These are phyloP conservation scores for Oryza glaberrima DNA, from an alignment of 176 grass and related monocot genomes.

Conservation along the genomic window DNA sequence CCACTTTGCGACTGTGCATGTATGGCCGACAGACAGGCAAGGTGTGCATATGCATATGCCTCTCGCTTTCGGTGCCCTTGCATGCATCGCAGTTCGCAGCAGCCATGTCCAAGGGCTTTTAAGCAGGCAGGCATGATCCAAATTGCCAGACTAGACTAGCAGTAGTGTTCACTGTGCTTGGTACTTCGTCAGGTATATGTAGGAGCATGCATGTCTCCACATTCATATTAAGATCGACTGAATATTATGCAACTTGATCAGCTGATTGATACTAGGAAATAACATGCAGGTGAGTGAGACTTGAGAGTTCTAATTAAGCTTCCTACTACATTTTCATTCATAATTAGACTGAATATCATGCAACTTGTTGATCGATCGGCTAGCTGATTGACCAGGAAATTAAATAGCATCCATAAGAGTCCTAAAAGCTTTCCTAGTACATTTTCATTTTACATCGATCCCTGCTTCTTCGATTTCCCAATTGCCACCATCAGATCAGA, in stretches of 20 bases:
- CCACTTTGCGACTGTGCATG: background rate
- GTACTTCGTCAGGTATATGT: background rate
- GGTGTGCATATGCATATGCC: background rate
- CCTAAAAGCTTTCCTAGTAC: too few species aligned
- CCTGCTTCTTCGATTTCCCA: background rate
- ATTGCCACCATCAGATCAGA: background rate
- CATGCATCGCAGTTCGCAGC: constrained; percentile 33
- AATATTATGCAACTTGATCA: background rate
- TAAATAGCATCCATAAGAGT: too few species aligned
- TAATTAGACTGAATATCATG: too few species aligned
- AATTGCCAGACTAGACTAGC: background rate
- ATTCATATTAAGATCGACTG: background rate
- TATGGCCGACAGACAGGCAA: constrained; percentile 26
- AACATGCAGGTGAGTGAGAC: background rate
- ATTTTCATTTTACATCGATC: background rate
- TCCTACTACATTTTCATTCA: background rate
- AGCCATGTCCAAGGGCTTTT: constrained; percentile 32
- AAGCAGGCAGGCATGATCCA: background rate
- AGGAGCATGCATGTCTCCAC: too few species aligned
- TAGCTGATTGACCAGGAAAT: too few species aligned
- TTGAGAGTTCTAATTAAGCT: background rate
- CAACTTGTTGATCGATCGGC: too few species aligned
- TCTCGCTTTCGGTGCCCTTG: constrained; percentile 46
- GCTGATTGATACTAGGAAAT: background rate
- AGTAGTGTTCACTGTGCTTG: background rate